Conservation (phyloP, 2,329 filamentous ascomycete species). For the Amesomyces nigricolor region DNA sequence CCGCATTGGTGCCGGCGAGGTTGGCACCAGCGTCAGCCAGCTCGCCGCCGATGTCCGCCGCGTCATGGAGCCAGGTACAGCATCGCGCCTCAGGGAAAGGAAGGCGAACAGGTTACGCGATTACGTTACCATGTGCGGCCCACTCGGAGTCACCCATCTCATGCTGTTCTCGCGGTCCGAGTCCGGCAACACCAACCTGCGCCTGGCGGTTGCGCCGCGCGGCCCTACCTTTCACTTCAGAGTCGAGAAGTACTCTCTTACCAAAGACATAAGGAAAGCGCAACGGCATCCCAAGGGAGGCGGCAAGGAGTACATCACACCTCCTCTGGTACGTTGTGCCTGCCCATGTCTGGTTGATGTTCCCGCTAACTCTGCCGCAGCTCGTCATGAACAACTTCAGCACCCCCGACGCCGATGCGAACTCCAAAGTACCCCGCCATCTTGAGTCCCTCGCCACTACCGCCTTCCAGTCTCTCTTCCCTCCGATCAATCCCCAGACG, state of each 20-base stretch:
- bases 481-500: constrained; percentile 86
- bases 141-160: constrained; percentile 86
- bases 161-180: constrained; percentile 88
- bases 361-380: constrained; percentile 36
- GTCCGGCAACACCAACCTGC: constrained; percentile 85
- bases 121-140: constrained; percentile 92
- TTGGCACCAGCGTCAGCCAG: constrained; percentile 86
- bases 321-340: constrained; percentile 61
- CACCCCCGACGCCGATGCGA: constrained; percentile 54
- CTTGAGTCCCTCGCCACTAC: constrained; percentile 90
- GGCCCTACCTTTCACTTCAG: constrained; percentile 92
- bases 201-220: constrained; percentile 78
- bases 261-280: constrained; percentile 80
- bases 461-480: constrained; percentile 93
- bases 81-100: constrained; percentile 80
- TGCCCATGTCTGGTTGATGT: not conserved
- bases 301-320: constrained; percentile 77
- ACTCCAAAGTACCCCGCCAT: constrained; percentile 77
- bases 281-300: constrained; percentile 77
- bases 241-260: constrained; percentile 89
- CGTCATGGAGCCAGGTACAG: constrained; percentile 96
- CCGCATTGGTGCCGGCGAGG: constrained; percentile 87
- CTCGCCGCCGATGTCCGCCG: constrained; percentile 83
- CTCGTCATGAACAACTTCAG: constrained; percentile 98
- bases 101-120: constrained; percentile 83